A percentile compares a stretch with the other conserved stretches of the same genome.
phyloP scores from a whole-genome alignment of 1,139 yeast species.

The Blastobotrys arbuscula region DNA sequence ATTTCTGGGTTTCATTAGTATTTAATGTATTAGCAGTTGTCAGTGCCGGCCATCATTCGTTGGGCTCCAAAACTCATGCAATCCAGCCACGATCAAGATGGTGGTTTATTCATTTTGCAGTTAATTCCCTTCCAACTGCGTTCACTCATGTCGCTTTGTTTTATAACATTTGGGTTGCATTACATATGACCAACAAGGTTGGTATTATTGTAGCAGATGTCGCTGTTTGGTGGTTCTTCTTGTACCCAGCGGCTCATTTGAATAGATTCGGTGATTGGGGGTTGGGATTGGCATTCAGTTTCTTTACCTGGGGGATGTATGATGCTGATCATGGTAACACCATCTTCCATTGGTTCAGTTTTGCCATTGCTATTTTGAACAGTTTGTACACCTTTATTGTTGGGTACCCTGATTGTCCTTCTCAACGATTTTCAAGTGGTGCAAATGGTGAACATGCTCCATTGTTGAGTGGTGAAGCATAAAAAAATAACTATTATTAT shows the following conservation, averaged over 20 bases:
- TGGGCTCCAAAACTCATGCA: constrained; percentile 18
- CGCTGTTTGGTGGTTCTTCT: constrained; percentile 69
- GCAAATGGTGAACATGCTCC: constrained; percentile 15
- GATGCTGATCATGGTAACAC: constrained; percentile 10
- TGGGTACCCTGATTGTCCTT: constrained; percentile 15
- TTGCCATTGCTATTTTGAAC: constrained; percentile 11
- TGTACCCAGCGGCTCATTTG: constrained; percentile 57
- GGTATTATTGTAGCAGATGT: constrained; percentile 69
- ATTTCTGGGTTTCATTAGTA: constrained; percentile 10
- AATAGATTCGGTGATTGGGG: constrained; percentile 66
- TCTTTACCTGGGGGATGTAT: constrained; percentile 11
- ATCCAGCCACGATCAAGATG: constrained; percentile 49
- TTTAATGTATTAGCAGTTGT: constrained; percentile 10
- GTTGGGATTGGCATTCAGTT: constrained; percentile 53
- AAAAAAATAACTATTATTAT: not conserved
- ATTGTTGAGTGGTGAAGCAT: constrained; percentile 12
- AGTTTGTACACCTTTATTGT: constrained; percentile 13
- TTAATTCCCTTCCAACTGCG: constrained; percentile 62
- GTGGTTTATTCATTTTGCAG: constrained; percentile 57
- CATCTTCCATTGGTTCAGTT: constrained; percentile 13
- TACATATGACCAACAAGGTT: constrained; percentile 40
- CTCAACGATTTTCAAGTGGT: constrained; percentile 4
- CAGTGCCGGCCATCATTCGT: not conserved
- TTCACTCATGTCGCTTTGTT: constrained; percentile 70
- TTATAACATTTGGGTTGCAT: constrained; percentile 77